Percentiles rank a stretch among this genome's conserved stretches.
Conservation (phyloP, 2,329 filamentous ascomycete genomes). For the Penicillium sp. region DNA sequence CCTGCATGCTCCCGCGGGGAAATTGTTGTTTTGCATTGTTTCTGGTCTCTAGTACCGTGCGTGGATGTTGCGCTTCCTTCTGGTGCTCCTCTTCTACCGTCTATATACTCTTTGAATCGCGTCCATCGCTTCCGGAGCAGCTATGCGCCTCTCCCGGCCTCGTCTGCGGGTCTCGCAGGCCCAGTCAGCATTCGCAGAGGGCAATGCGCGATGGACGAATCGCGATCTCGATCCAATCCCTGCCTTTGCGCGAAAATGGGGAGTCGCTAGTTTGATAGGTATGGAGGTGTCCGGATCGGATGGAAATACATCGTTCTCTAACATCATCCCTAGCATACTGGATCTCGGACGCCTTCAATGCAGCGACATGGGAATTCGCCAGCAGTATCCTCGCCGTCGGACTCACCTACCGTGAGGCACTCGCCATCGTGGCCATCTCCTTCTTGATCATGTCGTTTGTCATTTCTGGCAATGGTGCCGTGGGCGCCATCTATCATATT, state of each 20-base stretch:
- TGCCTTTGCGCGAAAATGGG: slow-evolving; percentile 46
- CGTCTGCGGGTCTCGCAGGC: slow-evolving; percentile 47
- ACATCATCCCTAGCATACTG: slow-evolving; percentile 44
- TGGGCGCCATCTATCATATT: slow-evolving; percentile 52
- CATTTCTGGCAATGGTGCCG: slow-evolving; percentile 60
- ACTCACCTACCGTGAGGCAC: slow-evolving; percentile 53
- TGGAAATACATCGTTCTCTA: neutral
- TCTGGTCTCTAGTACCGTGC: too few relatives aligned
- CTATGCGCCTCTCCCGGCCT: slow-evolving; percentile 39
- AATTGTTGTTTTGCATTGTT: too few relatives aligned
- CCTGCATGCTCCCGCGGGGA: too few relatives aligned
- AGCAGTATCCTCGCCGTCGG: slow-evolving; percentile 52
- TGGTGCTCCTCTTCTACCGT: too few relatives aligned
- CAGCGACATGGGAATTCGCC: slow-evolving; percentile 56
- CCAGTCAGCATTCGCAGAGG: slow-evolving; percentile 46
- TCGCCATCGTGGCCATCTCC: slow-evolving; percentile 50
- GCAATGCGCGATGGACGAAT: slow-evolving; percentile 48
- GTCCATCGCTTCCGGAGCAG: too few relatives aligned
- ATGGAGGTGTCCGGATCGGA: neutral
- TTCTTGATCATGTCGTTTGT: slow-evolving; percentile 57
- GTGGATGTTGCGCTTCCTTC: too few relatives aligned
- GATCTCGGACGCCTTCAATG: slow-evolving; percentile 53
- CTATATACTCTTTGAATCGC: too few relatives aligned
- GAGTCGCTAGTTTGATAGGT: slow-evolving; percentile 44
- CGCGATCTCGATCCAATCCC: slow-evolving; percentile 52